These are phyloP conservation scores for Panicum miliaceum DNA, from an alignment of 176 grass and related monocot genomes.

Conservation along the genomic window DNA sequence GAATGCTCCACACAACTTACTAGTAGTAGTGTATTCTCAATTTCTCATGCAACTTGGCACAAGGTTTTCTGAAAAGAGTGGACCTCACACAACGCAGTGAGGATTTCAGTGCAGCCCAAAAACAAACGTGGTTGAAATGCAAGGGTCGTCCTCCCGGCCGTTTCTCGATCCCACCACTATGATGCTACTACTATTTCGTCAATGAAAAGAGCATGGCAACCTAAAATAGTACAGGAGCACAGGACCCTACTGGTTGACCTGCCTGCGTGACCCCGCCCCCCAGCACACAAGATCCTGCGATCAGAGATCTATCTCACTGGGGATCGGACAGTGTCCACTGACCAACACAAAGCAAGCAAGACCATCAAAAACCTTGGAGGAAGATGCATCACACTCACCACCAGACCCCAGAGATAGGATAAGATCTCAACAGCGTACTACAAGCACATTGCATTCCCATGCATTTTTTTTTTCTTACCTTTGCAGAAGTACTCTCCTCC, in stretches of 20 bases:
- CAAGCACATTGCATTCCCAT: neutral
- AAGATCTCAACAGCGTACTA: slow-evolving; percentile 20
- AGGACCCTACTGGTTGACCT: neutral
- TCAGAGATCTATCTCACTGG: slow-evolving; percentile 13
- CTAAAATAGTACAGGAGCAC: neutral
- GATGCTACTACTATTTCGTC: neutral
- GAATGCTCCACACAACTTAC: neutral
- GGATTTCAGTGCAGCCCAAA: neutral
- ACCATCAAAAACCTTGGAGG: slow-evolving; percentile 12
- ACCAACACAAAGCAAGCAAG: neutral
- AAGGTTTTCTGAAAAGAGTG: neutral
- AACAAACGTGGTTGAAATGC: slow-evolving; percentile 10
- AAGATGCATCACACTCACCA: neutral
- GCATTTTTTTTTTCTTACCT: slow-evolving; percentile 14
- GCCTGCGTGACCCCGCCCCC: slow-evolving; percentile 19
- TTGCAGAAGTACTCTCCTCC: slow-evolving; percentile 11
- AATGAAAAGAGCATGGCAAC: neutral
- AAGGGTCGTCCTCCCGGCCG: neutral
- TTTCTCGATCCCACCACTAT: neutral
- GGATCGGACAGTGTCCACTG: neutral
- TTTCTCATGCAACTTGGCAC: neutral
- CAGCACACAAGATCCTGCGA: neutral
- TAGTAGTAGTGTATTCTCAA: neutral
- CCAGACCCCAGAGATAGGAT: neutral
- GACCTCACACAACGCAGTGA: neutral